Conservation (phyloP, 169 alveolate genomes). For the Plasmodium billcollinsi region DNA sequence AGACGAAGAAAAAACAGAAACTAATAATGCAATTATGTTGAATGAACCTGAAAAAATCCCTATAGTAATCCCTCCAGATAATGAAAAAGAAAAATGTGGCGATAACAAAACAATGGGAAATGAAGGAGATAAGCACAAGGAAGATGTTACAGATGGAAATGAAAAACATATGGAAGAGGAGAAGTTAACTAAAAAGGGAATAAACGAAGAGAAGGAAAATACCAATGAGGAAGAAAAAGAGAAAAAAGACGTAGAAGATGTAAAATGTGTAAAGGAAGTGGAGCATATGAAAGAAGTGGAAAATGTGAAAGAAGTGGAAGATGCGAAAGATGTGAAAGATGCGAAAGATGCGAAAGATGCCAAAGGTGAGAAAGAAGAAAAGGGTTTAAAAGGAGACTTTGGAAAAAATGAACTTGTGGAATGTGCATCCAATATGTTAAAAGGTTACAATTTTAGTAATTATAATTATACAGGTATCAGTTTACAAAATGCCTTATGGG, state of each 20-base stretch:
- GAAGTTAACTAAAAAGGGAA: neutral
- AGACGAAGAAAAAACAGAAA: neutral
- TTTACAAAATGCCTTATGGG: slow-evolving; percentile 30
- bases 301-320: neutral
- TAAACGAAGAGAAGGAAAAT: neutral
- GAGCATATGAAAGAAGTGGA: neutral
- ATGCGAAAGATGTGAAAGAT: neutral
- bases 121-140: neutral
- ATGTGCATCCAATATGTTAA: slow-evolving; percentile 4
- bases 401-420: slow-evolving; percentile 7
- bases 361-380: slow-evolving; percentile 1
- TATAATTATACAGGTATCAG: slow-evolving; percentile 15
- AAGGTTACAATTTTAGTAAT: slow-evolving; percentile 19
- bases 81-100: neutral
- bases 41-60: neutral
- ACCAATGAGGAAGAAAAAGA: neutral
- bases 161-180: neutral
- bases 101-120: neutral
- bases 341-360: neutral
- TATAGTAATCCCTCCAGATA: neutral
- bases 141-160: neutral
- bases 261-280: neutral
- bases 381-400: neutral
- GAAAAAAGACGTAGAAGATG: neutral
- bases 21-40: neutral